Evolutionary conservation across 768 basidiomycete genomes (phyloP).

Genomic region (Mycena rosella): DNA sequence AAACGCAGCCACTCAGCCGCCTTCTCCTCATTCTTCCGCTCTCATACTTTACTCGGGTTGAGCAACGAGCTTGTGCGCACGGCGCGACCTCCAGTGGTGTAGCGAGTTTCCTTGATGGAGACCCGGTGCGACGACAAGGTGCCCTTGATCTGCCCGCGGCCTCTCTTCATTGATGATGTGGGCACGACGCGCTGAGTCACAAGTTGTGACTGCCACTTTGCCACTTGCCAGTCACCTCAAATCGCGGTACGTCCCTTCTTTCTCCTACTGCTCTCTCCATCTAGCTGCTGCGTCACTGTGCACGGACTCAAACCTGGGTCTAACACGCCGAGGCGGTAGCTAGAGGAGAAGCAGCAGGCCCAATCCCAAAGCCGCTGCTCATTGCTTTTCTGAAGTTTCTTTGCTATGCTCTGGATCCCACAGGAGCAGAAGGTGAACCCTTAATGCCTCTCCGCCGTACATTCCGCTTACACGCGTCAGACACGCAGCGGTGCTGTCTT

Average conservation of each 20-base stretch:
- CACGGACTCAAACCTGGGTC: slow-evolving; percentile 7
- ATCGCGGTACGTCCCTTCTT: background rate
- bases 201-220: background rate
- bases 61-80: background rate
- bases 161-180: background rate
- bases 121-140: background rate
- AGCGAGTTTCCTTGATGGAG: background rate
- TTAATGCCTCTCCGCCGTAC: background rate
- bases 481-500: slow-evolving; percentile 10
- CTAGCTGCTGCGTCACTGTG: background rate
- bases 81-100: background rate
- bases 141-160: background rate
- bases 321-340: background rate
- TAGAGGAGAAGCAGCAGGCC: background rate
- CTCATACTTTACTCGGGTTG: background rate
- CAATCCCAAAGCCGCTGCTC: background rate
- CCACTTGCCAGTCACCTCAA: background rate
- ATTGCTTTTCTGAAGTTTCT: background rate
- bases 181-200: background rate
- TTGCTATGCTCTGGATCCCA: slow-evolving; percentile 1
- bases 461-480: background rate
- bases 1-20: background rate
- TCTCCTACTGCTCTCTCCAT: background rate
- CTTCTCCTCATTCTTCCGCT: background rate
- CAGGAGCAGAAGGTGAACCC: slow-evolving; percentile 3